Evolutionary conservation across 306 rosid species (phyloP).

Genomic region (Lathyrus sativus): DNA sequence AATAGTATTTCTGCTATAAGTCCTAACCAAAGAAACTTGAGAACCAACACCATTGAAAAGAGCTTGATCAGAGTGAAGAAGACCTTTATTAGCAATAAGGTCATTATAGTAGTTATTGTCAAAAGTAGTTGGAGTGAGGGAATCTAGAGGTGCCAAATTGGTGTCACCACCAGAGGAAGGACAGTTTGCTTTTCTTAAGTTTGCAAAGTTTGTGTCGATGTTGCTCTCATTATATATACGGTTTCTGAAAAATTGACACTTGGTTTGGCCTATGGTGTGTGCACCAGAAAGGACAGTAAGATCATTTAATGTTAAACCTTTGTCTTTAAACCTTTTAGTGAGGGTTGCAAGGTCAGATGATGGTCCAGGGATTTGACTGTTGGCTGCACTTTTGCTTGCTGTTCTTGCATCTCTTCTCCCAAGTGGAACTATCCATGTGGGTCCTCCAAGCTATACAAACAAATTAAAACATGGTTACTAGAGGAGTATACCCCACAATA

Average conservation of each 20-base stretch:
- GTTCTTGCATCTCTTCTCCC: slow-evolving; percentile 81
- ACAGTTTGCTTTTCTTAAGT: slow-evolving; percentile 47
- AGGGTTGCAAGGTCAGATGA: slow-evolving; percentile 53
- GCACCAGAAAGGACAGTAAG: slow-evolving; percentile 72
- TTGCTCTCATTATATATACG: slow-evolving; percentile 75
- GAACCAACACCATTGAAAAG: slow-evolving; percentile 55
- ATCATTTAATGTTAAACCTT: slow-evolving; percentile 53
- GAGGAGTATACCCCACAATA: too few species aligned
- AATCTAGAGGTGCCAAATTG: slow-evolving; percentile 67
- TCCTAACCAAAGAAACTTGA: slow-evolving; percentile 62
- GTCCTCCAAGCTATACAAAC: slow-evolving; percentile 67
- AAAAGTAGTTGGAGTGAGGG: slow-evolving; percentile 36
- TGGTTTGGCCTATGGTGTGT: slow-evolving; percentile 64
- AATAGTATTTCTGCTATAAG: slow-evolving; percentile 41
- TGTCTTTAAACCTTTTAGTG: slow-evolving; percentile 38
- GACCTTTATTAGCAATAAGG: slow-evolving; percentile 56
- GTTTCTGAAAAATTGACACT: slow-evolving; percentile 52
- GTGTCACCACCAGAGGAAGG: slow-evolving; percentile 57
- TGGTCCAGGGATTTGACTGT: slow-evolving; percentile 62
- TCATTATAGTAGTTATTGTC: slow-evolving; percentile 63
- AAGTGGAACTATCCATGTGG: slow-evolving; percentile 60
- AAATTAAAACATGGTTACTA: not conserved
- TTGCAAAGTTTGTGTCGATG: slow-evolving; percentile 58
- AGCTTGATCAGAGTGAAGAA: slow-evolving; percentile 77
- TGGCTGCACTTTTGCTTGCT: slow-evolving; percentile 65